Evolutionary conservation across 371 early-diverging fungal species (phyloP).

Genomic region (Mortierella sp.): DNA sequence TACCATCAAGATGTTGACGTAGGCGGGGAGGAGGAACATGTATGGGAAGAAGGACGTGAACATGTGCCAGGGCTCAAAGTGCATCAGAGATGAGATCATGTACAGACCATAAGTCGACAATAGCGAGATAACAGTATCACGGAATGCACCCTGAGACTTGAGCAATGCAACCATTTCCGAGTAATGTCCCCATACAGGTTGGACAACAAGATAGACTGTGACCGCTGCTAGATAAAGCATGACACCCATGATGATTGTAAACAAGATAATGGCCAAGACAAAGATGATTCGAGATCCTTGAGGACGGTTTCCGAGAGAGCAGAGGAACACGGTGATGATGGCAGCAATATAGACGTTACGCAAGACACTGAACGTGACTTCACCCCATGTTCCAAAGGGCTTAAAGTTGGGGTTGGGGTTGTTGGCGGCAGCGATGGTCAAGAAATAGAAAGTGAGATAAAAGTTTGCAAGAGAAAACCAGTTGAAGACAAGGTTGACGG

Average conservation of each 20-base stretch:
- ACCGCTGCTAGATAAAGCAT: constrained; percentile 76
- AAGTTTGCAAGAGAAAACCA: constrained; percentile 76
- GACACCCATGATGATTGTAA: constrained; percentile 78
- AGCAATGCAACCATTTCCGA: constrained; percentile 15
- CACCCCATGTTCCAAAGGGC: constrained; percentile 61
- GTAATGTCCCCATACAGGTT: constrained; percentile 39
- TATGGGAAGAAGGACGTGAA: constrained; percentile 91
- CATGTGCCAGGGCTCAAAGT: constrained; percentile 97
- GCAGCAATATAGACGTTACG: constrained; percentile 72
- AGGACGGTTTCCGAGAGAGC: constrained; percentile 83
- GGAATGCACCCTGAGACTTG: constrained; percentile 65
- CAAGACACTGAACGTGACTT: constrained; percentile 62
- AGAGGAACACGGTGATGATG: constrained; percentile 77
- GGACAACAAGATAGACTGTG: constrained; percentile 62
- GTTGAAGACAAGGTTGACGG: constrained; percentile 77
- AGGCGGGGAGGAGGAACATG: constrained; percentile 83
- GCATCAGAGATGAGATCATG: constrained; percentile 79
- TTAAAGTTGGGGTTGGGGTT: constrained; percentile 42
- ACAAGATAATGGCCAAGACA: constrained; percentile 70
- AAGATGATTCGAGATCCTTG: constrained; percentile 78
- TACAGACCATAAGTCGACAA: constrained; percentile 89
- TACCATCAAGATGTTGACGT: constrained; percentile 90
- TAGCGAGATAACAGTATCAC: constrained; percentile 87
- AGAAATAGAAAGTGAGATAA: constrained; percentile 44
- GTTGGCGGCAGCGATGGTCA: constrained; percentile 51